Conservation (phyloP, 129 eudicot species). For the Saposhnikovia divaricata region DNA sequence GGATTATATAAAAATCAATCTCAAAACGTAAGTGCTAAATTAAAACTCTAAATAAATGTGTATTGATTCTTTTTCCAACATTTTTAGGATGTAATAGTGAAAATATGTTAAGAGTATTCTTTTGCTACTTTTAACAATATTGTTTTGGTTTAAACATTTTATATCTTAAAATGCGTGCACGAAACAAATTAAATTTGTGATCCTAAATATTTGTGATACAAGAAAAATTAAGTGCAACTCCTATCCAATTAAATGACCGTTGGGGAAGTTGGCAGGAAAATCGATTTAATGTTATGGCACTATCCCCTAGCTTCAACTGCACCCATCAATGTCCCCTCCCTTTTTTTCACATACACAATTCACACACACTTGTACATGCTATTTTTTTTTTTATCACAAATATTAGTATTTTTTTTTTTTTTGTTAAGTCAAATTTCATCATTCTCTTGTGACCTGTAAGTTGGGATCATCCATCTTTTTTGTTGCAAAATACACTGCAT, state of each 20-base stretch:
- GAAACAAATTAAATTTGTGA: neutral
- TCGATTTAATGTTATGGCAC: conserved; percentile 1
- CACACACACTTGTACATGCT: neutral
- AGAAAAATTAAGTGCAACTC: conserved; percentile 3
- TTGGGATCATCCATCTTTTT: conserved; percentile 8
- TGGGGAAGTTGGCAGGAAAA: conserved; percentile 30
- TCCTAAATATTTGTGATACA: neutral
- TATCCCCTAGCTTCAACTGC: conserved; percentile 14
- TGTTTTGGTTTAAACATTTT: no score
- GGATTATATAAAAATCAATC: no score
- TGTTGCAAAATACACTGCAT: neutral
- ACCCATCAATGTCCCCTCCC: conserved; percentile 12
- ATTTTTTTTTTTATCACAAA: neutral
- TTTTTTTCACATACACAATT: neutral
- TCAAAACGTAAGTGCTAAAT: no score
- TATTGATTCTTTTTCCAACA: no score
- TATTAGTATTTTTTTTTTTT: no score
- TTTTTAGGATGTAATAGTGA: no score
- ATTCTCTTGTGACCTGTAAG: neutral
- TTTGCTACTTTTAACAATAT: no score
- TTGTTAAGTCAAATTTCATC: no score
- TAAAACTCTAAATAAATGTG: no score
- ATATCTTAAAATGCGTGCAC: neutral
- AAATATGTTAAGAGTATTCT: no score
- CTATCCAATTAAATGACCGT: conserved; percentile 37